Evolutionary conservation across 495 filamentous ascomycete species (phyloP).

Genomic region (Talaromyces adpressus): DNA sequence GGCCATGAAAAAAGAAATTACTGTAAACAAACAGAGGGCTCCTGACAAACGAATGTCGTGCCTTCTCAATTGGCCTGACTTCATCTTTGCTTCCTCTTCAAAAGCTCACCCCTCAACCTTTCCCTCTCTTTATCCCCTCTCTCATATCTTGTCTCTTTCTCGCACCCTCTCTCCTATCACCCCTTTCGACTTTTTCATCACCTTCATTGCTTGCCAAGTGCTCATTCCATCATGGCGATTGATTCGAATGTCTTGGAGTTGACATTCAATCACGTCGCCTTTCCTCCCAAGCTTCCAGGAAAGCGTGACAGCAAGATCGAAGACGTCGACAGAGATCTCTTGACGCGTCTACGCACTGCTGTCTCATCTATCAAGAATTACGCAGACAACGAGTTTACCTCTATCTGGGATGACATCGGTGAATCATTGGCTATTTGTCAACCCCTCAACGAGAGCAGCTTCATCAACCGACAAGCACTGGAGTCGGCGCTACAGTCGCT

Average conservation of each 20-base stretch:
- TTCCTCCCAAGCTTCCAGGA: slow-evolving; percentile 41
- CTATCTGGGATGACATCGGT: slow-evolving; percentile 23
- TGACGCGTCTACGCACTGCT: slow-evolving; percentile 27
- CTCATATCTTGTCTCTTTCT: neutral
- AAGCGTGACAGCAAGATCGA: slow-evolving; percentile 29
- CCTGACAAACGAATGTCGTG: neutral
- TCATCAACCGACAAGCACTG: slow-evolving; percentile 14
- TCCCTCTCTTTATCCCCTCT: neutral
- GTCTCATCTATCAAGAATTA: slow-evolving; percentile 16
- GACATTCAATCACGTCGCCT: slow-evolving; percentile 34
- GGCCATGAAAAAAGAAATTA: neutral
- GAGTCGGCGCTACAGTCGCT: slow-evolving; percentile 26
- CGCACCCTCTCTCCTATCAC: neutral
- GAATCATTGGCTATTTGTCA: slow-evolving; percentile 25
- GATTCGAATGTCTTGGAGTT: slow-evolving; percentile 18
- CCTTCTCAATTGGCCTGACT: too few species aligned
- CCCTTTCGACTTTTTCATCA: neutral
- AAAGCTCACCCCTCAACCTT: neutral
- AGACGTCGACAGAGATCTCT: slow-evolving; percentile 26
- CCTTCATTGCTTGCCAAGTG: neutral
- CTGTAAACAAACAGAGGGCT: neutral
- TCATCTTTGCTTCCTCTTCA: neutral
- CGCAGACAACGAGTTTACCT: slow-evolving; percentile 11
- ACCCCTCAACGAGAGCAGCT: slow-evolving; percentile 24
- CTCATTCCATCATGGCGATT: neutral